Conservation (phyloP, 2,329 filamentous ascomycete genomes). For the Sclerotinia borealis region DNA sequence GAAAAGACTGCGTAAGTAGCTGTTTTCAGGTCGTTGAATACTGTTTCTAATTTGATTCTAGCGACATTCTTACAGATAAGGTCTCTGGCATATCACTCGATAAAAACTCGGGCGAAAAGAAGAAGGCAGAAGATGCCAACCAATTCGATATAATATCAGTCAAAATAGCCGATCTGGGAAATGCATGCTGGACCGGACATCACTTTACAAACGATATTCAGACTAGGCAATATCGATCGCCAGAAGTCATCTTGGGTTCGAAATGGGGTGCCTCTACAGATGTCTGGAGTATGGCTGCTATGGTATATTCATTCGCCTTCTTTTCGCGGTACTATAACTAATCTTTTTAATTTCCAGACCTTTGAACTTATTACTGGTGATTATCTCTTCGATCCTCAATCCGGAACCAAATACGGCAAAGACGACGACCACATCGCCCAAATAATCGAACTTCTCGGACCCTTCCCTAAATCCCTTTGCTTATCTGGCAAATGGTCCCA, state of each 20-base stretch:
- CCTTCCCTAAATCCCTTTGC: slow-evolving; percentile 88
- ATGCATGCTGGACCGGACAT: slow-evolving; percentile 97
- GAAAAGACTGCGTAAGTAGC: slow-evolving; percentile 86
- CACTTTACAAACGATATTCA: slow-evolving; percentile 99
- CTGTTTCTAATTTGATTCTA: slow-evolving; percentile 34
- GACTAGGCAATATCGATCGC: slow-evolving; percentile 92
- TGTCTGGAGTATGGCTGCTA: slow-evolving; percentile 98
- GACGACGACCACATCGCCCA: slow-evolving; percentile 99
- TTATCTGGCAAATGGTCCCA: slow-evolving; percentile 94
- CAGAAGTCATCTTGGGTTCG: slow-evolving; percentile 90
- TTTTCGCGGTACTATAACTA: neutral
- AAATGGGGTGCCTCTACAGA: slow-evolving; percentile 99
- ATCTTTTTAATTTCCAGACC: slow-evolving; percentile 49
- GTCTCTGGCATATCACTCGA: slow-evolving; percentile 93
- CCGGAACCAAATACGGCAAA: slow-evolving; percentile 97
- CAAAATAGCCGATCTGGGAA: slow-evolving; percentile 97
- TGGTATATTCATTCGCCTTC: slow-evolving; percentile 57
- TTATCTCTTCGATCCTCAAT: slow-evolving; percentile 97
- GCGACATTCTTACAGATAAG: slow-evolving; percentile 84
- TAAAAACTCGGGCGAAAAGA: slow-evolving; percentile 61
- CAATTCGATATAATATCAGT: slow-evolving; percentile 68
- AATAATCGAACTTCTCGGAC: slow-evolving; percentile 92
- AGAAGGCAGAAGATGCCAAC: slow-evolving; percentile 48
- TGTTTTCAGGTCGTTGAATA: neutral
- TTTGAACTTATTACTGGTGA: slow-evolving; percentile 98